Evolutionary conservation across 2,329 filamentous ascomycete species (phyloP).

Genomic region (Fusarium vanettenii): DNA sequence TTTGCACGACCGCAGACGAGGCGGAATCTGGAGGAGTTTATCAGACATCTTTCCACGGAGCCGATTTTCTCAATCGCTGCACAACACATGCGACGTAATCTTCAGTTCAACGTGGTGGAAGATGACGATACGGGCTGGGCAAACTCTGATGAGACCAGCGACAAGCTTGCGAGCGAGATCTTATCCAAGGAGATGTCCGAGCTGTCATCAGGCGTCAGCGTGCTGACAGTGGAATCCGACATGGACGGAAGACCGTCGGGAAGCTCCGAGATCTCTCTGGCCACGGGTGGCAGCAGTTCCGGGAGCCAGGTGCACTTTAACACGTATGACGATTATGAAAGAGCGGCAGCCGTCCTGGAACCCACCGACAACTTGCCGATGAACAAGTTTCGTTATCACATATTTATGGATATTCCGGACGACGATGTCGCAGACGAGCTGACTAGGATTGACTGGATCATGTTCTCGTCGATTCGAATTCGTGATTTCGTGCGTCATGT

Average conservation of each 20-base stretch:
- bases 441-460: constrained; percentile 96
- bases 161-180: constrained; percentile 49
- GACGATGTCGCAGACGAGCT: constrained; percentile 91
- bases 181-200: constrained; percentile 55
- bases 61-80: constrained; percentile 87
- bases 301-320: constrained; percentile 68
- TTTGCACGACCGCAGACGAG: constrained; percentile 84
- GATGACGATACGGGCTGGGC: constrained; percentile 96
- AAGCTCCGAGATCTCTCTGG: constrained; percentile 57
- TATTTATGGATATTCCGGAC: constrained; percentile 87
- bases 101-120: constrained; percentile 78
- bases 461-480: constrained; percentile 95
- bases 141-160: constrained; percentile 73
- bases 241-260: constrained; percentile 57
- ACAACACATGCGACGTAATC: constrained; percentile 83
- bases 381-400: constrained; percentile 88
- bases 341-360: constrained; percentile 78
- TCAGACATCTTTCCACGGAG: constrained; percentile 77
- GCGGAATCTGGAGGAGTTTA: constrained; percentile 79
- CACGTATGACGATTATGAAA: constrained; percentile 82
- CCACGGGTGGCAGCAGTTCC: constrained; percentile 53
- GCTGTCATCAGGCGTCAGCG: constrained; percentile 56
- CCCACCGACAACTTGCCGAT: constrained; percentile 76
- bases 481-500: constrained; percentile 94
- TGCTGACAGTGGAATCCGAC: constrained; percentile 61